Base-by-base conservation (phyloP, 805 yeast species). In the Isabelozyma heimii region DNA sequence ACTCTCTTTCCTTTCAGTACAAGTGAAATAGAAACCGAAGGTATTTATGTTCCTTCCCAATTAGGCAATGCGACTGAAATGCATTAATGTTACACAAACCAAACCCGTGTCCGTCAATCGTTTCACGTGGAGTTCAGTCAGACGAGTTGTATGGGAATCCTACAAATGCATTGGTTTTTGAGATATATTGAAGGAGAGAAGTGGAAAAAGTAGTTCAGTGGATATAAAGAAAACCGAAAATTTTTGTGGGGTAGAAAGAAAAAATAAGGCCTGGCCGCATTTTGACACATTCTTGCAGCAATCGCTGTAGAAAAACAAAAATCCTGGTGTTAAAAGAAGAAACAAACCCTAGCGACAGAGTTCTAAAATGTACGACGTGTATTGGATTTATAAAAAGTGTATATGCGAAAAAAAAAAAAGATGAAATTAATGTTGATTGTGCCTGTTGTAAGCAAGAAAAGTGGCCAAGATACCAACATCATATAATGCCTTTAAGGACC, bases 391-490 rank as follows among this genome's bases (percentile, higher is more conserved):
- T 4, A 30, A 30, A 27, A 27, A 27, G 7, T 10, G n/a, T 10
- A 30, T 30, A 30, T 30, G 35, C 35, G 35, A 30, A 30, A 30
- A 13, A 13, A 12, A 30, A 12, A 30, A 13, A 30, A n/a, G n/a
- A 30, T 30, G 35, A 30, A 30, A 2, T 28, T 46, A 55, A 41
- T 57, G 61, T 28, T 43, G 39, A 9, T 43, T 39, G 49, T 66
- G 65, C n/a, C 58, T 47, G 50, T 66, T 65, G 51, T 52, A 62
- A 13, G 61, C 45, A 46, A 60, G 46, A 45, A 66, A 66, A 4
- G 69, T 58, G 5, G 51, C 59, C 47, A 66, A 54, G 17, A 76
- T 63, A 2, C 79, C 80, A 15, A 69, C 30, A 53, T 76, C 81
- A 53, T 76, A 76, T 9, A 62, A 35, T 4, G 57, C 60, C 55